Evolutionary conservation across 192 early-diverging fungal genomes (phyloP).

Genomic region (Coemansia sp.): DNA sequence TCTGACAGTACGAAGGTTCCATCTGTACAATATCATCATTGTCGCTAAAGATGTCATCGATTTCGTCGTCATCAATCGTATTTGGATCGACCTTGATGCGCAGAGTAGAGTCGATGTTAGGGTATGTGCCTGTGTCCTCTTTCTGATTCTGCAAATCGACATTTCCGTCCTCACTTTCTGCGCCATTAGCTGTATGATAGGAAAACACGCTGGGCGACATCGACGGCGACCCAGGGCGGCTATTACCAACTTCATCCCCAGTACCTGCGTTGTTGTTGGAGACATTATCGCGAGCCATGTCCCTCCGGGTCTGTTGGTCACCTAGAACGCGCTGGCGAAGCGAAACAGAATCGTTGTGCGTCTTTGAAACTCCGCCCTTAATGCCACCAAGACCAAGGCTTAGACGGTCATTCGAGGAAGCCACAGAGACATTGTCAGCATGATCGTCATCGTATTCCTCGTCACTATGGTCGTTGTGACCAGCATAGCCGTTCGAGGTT

Average conservation of each 20-base stretch:
- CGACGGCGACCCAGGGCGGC: slow-evolving; percentile 12
- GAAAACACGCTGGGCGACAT: slow-evolving; percentile 27
- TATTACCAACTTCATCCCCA: slow-evolving; percentile 17
- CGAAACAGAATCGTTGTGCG: slow-evolving; percentile 12
- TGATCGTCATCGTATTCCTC: slow-evolving; percentile 11
- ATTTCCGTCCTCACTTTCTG: slow-evolving; percentile 16
- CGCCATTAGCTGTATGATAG: slow-evolving; percentile 36
- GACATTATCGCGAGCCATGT: slow-evolving; percentile 8
- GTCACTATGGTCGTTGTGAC: slow-evolving; percentile 8
- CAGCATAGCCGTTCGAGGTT: background rate
- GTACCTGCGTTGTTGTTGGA: background rate
- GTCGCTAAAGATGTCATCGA: slow-evolving; percentile 53
- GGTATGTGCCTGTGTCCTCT: slow-evolving; percentile 6
- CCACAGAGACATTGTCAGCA: slow-evolving; percentile 30
- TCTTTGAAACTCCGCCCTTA: slow-evolving; percentile 12
- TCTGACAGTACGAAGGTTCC: slow-evolving; percentile 43
- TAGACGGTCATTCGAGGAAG: slow-evolving; percentile 38
- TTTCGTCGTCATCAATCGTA: slow-evolving; percentile 23
- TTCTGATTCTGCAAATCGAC: background rate
- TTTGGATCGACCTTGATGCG: slow-evolving; percentile 40
- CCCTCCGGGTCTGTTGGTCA: slow-evolving; percentile 6
- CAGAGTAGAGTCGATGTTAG: slow-evolving; percentile 17
- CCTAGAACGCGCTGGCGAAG: slow-evolving; percentile 36
- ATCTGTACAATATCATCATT: slow-evolving; percentile 36
- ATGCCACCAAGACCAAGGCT: slow-evolving; percentile 43